A percentile compares a stretch with the other conserved stretches of the same genome.
phyloP scores from a whole-genome alignment of 768 basidiomycete genomes.

The Filobasidium wieringae region DNA sequence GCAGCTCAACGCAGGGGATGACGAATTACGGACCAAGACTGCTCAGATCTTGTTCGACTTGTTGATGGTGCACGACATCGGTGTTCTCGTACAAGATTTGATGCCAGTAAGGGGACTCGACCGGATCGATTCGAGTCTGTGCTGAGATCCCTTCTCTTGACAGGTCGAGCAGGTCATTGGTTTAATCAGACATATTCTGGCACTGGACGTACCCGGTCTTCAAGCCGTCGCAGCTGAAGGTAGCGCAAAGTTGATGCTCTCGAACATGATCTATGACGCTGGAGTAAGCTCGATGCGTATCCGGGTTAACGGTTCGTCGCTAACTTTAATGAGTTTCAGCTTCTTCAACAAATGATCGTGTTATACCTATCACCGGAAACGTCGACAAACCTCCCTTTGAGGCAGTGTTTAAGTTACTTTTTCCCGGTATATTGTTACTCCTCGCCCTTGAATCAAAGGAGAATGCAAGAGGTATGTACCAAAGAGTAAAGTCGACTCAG shows the following conservation, averaged over 20 bases:
- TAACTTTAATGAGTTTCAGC: conserved; percentile 30
- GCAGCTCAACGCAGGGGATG: conserved; percentile 57
- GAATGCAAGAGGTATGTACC: conserved; percentile 53
- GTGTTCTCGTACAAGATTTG: conserved; percentile 31
- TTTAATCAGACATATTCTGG: conserved; percentile 50
- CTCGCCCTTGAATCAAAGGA: conserved; percentile 57
- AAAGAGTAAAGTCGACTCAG: neutral
- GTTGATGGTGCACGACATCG: conserved; percentile 67
- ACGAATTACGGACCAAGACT: conserved; percentile 55
- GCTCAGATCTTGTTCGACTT: conserved; percentile 76
- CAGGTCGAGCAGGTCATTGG: conserved; percentile 53
- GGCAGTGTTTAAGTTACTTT: conserved; percentile 78
- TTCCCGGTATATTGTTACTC: conserved; percentile 77
- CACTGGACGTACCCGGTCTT: conserved; percentile 52
- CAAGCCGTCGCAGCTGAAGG: conserved; percentile 66
- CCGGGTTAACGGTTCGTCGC: neutral
- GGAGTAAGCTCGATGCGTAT: conserved; percentile 41
- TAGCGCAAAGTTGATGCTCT: conserved; percentile 69
- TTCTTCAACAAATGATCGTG: conserved; percentile 46
- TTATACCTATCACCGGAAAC: conserved; percentile 73
- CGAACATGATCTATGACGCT: conserved; percentile 62
- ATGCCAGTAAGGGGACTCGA: conserved; percentile 36
- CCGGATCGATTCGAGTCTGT: neutral
- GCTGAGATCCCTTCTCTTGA: neutral
- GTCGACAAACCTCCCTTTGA: conserved; percentile 63